Conservation (phyloP, 2,329 filamentous ascomycete genomes). For the Metarhizium anisopliae region DNA sequence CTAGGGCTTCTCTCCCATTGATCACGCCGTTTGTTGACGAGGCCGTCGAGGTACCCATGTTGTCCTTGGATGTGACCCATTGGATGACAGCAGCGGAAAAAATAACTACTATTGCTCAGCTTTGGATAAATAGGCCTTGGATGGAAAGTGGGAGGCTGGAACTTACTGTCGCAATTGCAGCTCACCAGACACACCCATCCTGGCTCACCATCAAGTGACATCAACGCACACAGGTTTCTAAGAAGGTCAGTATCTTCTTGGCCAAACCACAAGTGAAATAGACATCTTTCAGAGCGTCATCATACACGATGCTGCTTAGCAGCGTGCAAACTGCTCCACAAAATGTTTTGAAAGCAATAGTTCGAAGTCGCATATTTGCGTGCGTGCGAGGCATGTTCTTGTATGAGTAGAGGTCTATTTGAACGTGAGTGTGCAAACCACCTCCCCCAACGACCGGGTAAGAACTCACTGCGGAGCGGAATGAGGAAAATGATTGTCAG, state of each 20-base stretch:
- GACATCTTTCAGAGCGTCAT: not conserved
- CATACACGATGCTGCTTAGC: constrained; percentile 47
- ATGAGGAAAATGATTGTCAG: constrained; percentile 54
- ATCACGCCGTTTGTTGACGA: constrained; percentile 6
- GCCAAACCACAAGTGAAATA: not conserved
- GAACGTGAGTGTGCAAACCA: not conserved
- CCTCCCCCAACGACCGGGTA: not conserved
- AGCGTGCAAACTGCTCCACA: constrained; percentile 49
- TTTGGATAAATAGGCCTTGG: not conserved
- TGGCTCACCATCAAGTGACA: constrained; percentile 50
- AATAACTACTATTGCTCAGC: constrained; percentile 33
- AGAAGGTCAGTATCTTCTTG: not conserved
- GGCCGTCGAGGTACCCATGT: constrained; percentile 22
- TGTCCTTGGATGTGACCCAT: constrained; percentile 45
- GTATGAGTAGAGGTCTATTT: constrained; percentile 45
- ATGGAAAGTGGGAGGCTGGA: not conserved
- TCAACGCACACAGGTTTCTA: constrained; percentile 50
- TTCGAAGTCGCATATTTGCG: constrained; percentile 35
- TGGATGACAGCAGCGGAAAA: constrained; percentile 54
- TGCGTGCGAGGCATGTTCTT: constrained; percentile 33
- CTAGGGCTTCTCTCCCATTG: constrained; percentile 8
- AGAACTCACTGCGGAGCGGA: constrained; percentile 42
- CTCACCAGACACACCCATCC: constrained; percentile 59
- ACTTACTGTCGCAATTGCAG: constrained; percentile 53
- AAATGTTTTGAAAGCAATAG: constrained; percentile 48